Percentiles rank a stretch among this genome's conserved stretches.
phyloP scores from a whole-genome alignment of 768 basidiomycete genomes.

The Filobasidium wieringae region DNA sequence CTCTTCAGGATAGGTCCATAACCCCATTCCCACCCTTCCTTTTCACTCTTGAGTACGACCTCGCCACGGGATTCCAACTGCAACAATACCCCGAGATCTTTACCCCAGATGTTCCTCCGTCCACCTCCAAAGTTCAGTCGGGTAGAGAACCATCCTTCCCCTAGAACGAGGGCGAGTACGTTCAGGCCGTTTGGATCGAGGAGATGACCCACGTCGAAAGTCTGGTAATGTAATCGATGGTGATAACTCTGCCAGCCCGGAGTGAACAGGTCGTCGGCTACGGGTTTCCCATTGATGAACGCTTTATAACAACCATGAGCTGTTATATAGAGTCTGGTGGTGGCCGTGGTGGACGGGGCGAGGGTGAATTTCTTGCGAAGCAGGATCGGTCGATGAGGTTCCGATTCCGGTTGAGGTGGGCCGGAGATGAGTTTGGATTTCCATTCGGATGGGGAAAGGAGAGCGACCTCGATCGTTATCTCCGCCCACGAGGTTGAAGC shows the following conservation, averaged over 20 bases:
- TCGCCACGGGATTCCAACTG: not conserved
- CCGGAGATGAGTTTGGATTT: conserved; percentile 15
- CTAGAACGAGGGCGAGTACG: conserved; percentile 13
- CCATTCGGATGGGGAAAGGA: conserved; percentile 23
- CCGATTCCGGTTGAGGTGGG: not conserved
- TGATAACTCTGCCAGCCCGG: conserved; percentile 33
- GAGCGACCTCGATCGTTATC: conserved; percentile 17
- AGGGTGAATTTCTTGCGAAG: conserved; percentile 18
- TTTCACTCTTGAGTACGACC: not conserved
- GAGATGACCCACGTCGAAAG: conserved; percentile 20
- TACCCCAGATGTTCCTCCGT: conserved; percentile 6
- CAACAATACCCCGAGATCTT: conserved; percentile 1
- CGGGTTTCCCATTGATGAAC: conserved; percentile 23
- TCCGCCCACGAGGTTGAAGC: conserved; percentile 17
- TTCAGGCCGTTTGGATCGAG: conserved; percentile 20
- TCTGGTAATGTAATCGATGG: conserved; percentile 27
- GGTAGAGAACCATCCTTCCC: conserved; percentile 19
- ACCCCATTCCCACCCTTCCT: conserved; percentile 5
- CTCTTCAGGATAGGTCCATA: conserved; percentile 4
- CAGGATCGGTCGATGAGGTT: conserved; percentile 21
- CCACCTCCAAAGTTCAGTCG: conserved; percentile 11
- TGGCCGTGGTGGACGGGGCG: not conserved
- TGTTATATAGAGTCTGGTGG: conserved; percentile 28
- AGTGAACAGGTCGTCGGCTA: conserved; percentile 26
- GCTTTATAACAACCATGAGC: conserved; percentile 29